Evolutionary conservation across 2,329 filamentous ascomycete species (phyloP).

Genomic region (Ophiocordyceps robertsii): DNA sequence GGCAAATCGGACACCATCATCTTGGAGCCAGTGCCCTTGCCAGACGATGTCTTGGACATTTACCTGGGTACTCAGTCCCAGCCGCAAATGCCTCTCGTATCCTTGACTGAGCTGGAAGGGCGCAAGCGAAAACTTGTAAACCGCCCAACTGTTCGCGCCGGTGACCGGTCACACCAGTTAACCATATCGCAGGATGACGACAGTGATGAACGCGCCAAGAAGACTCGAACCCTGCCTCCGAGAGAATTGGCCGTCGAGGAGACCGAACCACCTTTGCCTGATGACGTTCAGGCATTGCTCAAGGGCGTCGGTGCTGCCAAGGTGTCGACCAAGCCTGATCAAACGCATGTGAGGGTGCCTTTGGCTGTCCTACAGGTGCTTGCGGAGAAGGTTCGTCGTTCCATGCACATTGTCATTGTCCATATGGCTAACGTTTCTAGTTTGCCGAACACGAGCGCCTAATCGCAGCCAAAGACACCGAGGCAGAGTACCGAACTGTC

Average conservation of each 20-base stretch:
- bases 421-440: constrained; percentile 6
- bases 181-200: constrained; percentile 16
- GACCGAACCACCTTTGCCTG: constrained; percentile 17
- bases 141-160: not conserved
- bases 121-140: constrained; percentile 38
- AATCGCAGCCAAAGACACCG: constrained; percentile 15
- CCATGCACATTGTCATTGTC: constrained; percentile 6
- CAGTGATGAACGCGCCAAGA: constrained; percentile 15
- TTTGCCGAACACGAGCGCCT: constrained; percentile 16
- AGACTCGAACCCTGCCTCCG: constrained; percentile 12
- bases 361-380: constrained; percentile 23
- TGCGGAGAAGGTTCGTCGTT: constrained; percentile 20
- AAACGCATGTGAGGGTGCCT: constrained; percentile 14
- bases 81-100: constrained; percentile 14
- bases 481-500: constrained; percentile 23
- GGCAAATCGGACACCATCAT: constrained; percentile 20
- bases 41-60: constrained; percentile 33
- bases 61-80: constrained; percentile 25
- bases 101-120: constrained; percentile 9
- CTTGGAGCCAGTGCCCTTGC: constrained; percentile 34
- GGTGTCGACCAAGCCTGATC: constrained; percentile 4
- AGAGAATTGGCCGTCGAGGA: constrained; percentile 7
- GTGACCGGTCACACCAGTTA: not conserved
- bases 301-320: constrained; percentile 7
- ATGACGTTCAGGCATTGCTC: constrained; percentile 17